phyloP scores from a whole-genome alignment of 208 protist species.

The Trichomonas gallinae region DNA sequence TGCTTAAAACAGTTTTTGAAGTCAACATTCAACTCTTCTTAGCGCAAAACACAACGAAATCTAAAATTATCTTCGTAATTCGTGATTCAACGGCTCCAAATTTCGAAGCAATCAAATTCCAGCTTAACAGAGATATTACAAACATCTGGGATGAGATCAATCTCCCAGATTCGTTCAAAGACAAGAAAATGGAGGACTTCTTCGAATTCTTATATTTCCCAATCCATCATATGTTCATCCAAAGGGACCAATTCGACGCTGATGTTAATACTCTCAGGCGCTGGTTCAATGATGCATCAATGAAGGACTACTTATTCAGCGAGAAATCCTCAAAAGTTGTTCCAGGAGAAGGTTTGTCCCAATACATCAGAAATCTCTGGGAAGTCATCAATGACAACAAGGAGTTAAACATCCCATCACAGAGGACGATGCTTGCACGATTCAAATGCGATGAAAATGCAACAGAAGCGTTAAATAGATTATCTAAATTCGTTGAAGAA shows the following conservation, averaged over 20 bases:
- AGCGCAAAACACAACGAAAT: not conserved
- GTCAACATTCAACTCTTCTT: slow-evolving; percentile 27
- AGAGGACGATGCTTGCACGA: slow-evolving; percentile 24
- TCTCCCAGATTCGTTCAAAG: not conserved
- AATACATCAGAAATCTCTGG: slow-evolving; percentile 29
- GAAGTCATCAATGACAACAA: slow-evolving; percentile 23
- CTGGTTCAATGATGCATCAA: not conserved
- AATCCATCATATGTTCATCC: slow-evolving; percentile 24
- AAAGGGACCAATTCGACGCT: not conserved
- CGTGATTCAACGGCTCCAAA: slow-evolving; percentile 19
- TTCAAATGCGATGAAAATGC: slow-evolving; percentile 29
- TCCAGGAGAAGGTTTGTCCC: slow-evolving; percentile 3
- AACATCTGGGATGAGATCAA: slow-evolving; percentile 28
- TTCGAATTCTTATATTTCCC: slow-evolving; percentile 26
- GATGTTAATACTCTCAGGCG: not conserved
- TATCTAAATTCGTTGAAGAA: not conserved
- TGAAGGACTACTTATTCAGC: not conserved
- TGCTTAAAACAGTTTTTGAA: slow-evolving; percentile 28
- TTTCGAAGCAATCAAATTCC: not conserved
- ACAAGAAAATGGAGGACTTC: not conserved
- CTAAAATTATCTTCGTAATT: slow-evolving; percentile 27
- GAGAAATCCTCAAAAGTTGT: slow-evolving; percentile 11
- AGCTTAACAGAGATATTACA: slow-evolving; percentile 6
- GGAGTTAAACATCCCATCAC: slow-evolving; percentile 30
- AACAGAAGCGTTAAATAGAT: not conserved